Evolutionary conservation across 352 stramenopile genomes (phyloP).

Genomic region (Thalassiosira sp.): DNA sequence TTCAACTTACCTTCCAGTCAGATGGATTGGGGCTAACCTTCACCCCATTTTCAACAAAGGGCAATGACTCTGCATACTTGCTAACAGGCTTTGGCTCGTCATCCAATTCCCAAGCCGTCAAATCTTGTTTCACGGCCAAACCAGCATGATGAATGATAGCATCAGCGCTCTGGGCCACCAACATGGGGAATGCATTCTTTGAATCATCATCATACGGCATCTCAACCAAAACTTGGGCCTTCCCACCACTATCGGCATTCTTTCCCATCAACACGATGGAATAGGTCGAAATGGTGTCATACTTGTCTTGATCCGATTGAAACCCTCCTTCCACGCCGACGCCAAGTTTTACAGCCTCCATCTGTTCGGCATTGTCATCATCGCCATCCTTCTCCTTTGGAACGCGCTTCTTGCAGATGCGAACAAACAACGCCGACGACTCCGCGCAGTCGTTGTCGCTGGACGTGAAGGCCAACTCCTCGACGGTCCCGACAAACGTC

Average conservation of each 20-base stretch:
- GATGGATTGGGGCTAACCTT: constrained; percentile 76
- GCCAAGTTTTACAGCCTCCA: constrained; percentile 87
- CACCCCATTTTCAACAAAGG: constrained; percentile 84
- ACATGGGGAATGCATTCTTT: constrained; percentile 67
- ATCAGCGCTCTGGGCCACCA: constrained; percentile 73
- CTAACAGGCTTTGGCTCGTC: constrained; percentile 81
- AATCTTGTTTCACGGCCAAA: constrained; percentile 74
- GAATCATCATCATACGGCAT: constrained; percentile 65
- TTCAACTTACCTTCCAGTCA: constrained; percentile 66
- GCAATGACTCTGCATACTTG: constrained; percentile 84
- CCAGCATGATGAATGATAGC: constrained; percentile 83
- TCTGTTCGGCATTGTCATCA: constrained; percentile 21
- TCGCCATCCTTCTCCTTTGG: constrained; percentile 40
- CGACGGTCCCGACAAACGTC: constrained; percentile 91
- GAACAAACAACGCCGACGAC: constrained; percentile 43
- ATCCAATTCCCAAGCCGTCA: constrained; percentile 83
- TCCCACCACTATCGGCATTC: not conserved
- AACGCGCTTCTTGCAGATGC: constrained; percentile 54
- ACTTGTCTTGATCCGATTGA: constrained; percentile 89
- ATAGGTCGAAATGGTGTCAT: constrained; percentile 86
- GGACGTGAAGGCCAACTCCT: constrained; percentile 67
- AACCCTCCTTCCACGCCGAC: constrained; percentile 96
- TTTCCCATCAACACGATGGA: constrained; percentile 84
- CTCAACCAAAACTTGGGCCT: constrained; percentile 47
- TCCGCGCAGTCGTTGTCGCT: constrained; percentile 55